phyloP scores from a whole-genome alignment of 371 early-diverging fungal species.

The Circinella minor region DNA sequence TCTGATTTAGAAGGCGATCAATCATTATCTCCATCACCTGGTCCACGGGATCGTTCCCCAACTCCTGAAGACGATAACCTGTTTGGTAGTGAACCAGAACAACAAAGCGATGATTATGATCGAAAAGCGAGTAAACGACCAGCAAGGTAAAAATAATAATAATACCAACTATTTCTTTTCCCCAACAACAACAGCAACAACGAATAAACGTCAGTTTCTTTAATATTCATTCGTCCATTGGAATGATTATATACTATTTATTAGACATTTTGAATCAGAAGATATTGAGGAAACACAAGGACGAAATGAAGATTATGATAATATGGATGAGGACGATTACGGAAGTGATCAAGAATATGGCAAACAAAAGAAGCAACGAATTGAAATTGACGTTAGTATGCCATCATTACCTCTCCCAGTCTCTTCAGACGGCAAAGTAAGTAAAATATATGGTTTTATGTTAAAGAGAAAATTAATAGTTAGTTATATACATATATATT shows the following conservation, averaged over 20 bases:
- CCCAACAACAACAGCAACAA: too few relatives aligned
- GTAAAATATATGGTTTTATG: background rate
- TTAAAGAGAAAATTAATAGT: background rate
- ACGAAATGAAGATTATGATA: constrained; percentile 34
- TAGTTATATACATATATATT: too few relatives aligned
- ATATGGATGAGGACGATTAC: constrained; percentile 30
- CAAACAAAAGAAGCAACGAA: constrained; percentile 34
- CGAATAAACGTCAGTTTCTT: background rate
- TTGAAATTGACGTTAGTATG: constrained; percentile 41
- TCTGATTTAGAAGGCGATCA: constrained; percentile 38
- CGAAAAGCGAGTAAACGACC: constrained; percentile 11
- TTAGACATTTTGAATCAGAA: background rate
- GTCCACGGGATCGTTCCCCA: background rate
- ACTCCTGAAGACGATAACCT: constrained; percentile 27
- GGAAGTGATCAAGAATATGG: constrained; percentile 30
- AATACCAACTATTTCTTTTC: too few relatives aligned
- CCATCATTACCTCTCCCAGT: constrained; percentile 44
- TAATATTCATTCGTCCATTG: too few relatives aligned
- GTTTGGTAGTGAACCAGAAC: constrained; percentile 9
- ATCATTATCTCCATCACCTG: constrained; percentile 12
- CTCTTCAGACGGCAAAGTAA: constrained; percentile 42
- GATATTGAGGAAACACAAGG: constrained; percentile 1
- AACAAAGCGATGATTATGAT: constrained; percentile 20
- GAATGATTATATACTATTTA: too few relatives aligned
- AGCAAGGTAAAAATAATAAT: background rate